Evolutionary conservation across 148 eudicot genomes (phyloP), one percentile per base, ranked within the genome.

Genomic region (Fagopyrum homotropicum): DNA sequence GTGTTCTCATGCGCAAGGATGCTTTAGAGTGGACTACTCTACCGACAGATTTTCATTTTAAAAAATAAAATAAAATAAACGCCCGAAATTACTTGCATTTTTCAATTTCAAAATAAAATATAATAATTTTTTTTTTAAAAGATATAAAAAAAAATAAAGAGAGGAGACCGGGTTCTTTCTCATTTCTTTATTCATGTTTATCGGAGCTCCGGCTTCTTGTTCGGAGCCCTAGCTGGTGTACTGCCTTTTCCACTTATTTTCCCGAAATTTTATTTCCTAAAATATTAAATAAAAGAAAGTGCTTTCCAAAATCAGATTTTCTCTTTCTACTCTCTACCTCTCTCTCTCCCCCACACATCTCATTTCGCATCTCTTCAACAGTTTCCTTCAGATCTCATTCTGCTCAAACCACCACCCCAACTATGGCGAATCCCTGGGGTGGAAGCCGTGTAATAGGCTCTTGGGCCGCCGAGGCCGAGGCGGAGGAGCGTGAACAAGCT

Each of bases 401-500:
- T 63, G 16, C 69, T 66, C 47, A 66, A 17, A 66, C 71, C 74
- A 66, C 40, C 51, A 72, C 55, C 26, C 26, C 54, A 72, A 72
- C 54, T 30, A 72, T 72, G 74, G 17, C 74, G 74, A 72, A 72
- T 11, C 74, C 74, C 4, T 72, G 74, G 74, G 74, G 74, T 54
- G 74, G 74, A 72, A 61, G 68, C 68, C 68, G 68, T 61, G 68
- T 10, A 9, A 72, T 72, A 52, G 74, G 74, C 74, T 72, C 74
- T n/a, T 72, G 74, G 74, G 74, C 74, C 51, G 74, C 74, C 35
- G 74, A 46, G 30, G 74, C 74, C 55, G 74, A 72, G 74, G 54
- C 54, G 6, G 74, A 72, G 35, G 74, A 72, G 47, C 49, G 48
- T 9, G 73, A 71, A 48, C 16, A 45, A 11, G 51, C 51, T 4